Conservation (phyloP, 2,329 filamentous ascomycete genomes). For the Colletotrichum euphorbiae region DNA sequence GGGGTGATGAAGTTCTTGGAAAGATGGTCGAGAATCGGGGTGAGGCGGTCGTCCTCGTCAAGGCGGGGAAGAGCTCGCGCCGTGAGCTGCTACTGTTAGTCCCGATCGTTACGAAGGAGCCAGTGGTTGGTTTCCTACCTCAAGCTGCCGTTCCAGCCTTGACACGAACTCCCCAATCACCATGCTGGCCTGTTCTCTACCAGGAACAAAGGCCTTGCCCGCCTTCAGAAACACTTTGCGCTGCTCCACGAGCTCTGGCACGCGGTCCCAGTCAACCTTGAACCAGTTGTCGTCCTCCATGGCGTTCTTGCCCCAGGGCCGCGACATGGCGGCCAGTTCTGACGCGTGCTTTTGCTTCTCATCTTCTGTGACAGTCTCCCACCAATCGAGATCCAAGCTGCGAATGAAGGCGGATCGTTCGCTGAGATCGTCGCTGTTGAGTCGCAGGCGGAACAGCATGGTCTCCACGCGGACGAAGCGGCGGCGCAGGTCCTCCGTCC, state of each 20-base stretch:
- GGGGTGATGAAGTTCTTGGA: conserved; percentile 96
- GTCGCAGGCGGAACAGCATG: conserved; percentile 86
- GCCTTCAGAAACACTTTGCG: conserved; percentile 80
- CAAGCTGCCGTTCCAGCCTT: conserved; percentile 82
- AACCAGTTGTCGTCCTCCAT: conserved; percentile 89
- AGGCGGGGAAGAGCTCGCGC: conserved; percentile 90
- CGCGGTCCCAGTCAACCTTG: conserved; percentile 95
- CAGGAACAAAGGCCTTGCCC: conserved; percentile 92
- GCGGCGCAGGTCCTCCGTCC: conserved; percentile 88
- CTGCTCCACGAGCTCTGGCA: conserved; percentile 88
- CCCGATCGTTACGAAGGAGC: not conserved
- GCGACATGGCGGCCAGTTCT: conserved; percentile 67
- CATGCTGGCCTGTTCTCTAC: conserved; percentile 87
- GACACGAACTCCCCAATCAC: conserved; percentile 87
- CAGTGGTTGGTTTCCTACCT: conserved; percentile 49
- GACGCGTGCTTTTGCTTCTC: conserved; percentile 76
- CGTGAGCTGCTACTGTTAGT: conserved; percentile 70
- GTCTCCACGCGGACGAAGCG: conserved; percentile 90
- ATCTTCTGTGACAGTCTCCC: conserved; percentile 83
- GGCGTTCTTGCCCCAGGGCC: conserved; percentile 53
- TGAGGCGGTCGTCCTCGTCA: conserved; percentile 94
- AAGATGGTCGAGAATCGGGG: conserved; percentile 77
- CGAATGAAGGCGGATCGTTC: conserved; percentile 84
- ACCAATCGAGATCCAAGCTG: conserved; percentile 86
- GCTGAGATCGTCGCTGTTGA: conserved; percentile 78